Base-by-base conservation (phyloP, 73 alveolate species). In the Stentor roeselii region DNA sequence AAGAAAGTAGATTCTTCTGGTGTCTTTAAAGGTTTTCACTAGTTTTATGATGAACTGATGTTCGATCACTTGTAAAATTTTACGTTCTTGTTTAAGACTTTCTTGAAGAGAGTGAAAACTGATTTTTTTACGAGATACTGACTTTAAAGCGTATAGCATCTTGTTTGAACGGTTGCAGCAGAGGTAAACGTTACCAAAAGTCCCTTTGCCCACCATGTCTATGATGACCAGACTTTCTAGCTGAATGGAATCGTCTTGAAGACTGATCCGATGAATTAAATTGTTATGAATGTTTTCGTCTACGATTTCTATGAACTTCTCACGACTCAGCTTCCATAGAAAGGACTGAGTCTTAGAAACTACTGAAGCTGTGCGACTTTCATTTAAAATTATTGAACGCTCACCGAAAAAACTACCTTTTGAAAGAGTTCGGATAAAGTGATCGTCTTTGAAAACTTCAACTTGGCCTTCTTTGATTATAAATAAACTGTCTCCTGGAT, bases 1-100 rank as follows among this genome's bases (percentile, higher is more conserved):
- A 21, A 50, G 67, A 50, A 50, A 50, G 21, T 50, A 50, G 21
- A 50, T 84, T 41, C 90, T 84, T 27, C 38, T 39, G 59, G 31
- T 84, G 82, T 84, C 78, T 31, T 76, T 36, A 36, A 39, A 3
- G 40, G 82, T 14, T 75, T 50, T 50, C 21, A 50, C 21, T 11
- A 50, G 67, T 50, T 50, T 50, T 50, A 50, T 21, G 6, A 50
- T 50, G 30, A 50, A 11, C 30, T 21, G 21, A 50, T 50, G 67
- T 6, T 50, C 67, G 21, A 50, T 6, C 21, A 11, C 30, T 11
- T 11, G 67, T 11, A 50, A 21, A 21, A 50, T 50, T 50, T 50
- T 50, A 50, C 67, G 67, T 50, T 50, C 67, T 6, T 11, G 67
- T 6, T 11, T 50, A 6, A 50, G 30, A 21, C 21, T 50, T 6